phyloP scores from a whole-genome alignment of 2,329 filamentous ascomycete species.

The Mycocentrospora acerina region DNA sequence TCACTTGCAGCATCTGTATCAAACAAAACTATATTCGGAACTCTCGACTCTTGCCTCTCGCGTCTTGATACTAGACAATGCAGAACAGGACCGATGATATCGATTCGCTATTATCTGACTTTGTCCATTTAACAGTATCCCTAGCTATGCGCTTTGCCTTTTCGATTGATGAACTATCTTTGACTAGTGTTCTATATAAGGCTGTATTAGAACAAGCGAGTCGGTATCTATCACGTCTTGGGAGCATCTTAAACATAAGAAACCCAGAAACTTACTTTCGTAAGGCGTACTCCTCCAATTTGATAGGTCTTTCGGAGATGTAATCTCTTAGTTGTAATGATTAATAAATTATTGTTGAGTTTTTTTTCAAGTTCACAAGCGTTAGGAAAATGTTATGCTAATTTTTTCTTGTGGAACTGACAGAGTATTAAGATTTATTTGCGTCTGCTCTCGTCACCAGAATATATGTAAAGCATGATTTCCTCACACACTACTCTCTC shows the following conservation, averaged over 20 bases:
- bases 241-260: background rate
- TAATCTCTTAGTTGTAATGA: background rate
- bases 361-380: background rate
- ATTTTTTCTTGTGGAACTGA: background rate
- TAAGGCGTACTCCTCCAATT: background rate
- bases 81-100: slow-evolving; percentile 6
- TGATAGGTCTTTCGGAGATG: background rate
- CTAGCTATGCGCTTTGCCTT: too few species aligned
- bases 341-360: background rate
- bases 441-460: background rate
- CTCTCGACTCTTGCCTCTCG: slow-evolving; percentile 2
- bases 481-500: slow-evolving; percentile 1
- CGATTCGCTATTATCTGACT: too few species aligned
- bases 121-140: too few species aligned
- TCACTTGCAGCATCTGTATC: slow-evolving; percentile 5
- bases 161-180: background rate
- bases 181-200: background rate
- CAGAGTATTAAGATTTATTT: background rate
- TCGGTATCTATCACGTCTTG: background rate
- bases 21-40: background rate
- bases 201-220: background rate
- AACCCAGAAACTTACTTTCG: background rate
- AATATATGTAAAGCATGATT: background rate
- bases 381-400: background rate
- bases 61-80: slow-evolving; percentile 4